Evolutionary conservation across 1,284 basidiomycete species (phyloP).

Genomic region (Afroboletus lepidellus): DNA sequence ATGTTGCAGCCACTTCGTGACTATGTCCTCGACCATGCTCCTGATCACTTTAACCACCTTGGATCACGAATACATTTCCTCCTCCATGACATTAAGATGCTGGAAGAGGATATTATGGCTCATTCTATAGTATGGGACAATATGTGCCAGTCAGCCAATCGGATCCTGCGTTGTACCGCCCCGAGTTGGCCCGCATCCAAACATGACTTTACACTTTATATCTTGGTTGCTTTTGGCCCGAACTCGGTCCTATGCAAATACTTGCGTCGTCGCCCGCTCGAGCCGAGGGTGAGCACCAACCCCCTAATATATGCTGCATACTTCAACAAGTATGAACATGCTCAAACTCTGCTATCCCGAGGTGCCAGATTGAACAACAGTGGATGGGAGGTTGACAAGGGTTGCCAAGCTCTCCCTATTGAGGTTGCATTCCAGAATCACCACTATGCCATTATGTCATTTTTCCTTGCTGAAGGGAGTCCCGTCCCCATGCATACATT

Average conservation of each 20-base stretch:
- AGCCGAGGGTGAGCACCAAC: background rate
- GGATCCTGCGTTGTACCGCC: background rate
- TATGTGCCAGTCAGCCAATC: background rate
- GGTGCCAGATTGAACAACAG: background rate
- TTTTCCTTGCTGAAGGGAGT: conserved; percentile 1
- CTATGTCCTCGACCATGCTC: background rate
- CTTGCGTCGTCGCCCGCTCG: background rate
- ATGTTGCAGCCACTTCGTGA: background rate
- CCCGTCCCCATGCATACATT: background rate
- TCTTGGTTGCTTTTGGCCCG: background rate
- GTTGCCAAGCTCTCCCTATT: background rate
- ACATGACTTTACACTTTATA: background rate
- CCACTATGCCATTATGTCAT: background rate
- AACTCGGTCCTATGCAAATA: background rate
- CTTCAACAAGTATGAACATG: background rate
- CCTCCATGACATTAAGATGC: background rate
- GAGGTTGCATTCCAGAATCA: background rate
- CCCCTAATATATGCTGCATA: background rate
- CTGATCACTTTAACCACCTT: background rate
- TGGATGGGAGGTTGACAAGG: background rate
- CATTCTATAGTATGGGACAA: background rate
- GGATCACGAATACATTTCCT: background rate
- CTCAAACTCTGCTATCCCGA: background rate
- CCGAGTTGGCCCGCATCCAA: background rate
- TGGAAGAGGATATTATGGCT: background rate